Conservation (phyloP, 2,329 filamentous ascomycete genomes). For the Eutypa lata region DNA sequence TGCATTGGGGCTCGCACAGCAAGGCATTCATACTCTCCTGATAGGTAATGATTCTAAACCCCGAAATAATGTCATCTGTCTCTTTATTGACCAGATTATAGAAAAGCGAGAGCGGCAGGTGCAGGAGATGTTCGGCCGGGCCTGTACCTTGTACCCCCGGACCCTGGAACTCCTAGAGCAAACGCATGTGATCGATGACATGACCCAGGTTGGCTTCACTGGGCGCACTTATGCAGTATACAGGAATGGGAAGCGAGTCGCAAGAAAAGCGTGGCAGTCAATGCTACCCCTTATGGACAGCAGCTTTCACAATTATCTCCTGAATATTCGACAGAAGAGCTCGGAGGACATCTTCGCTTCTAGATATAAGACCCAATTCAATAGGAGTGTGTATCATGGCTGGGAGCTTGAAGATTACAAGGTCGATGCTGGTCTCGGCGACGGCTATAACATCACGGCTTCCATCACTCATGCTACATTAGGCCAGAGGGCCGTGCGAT, state of each 20-base stretch:
- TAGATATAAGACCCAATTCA: background rate
- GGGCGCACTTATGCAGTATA: slow-evolving; percentile 1
- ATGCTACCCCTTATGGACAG: background rate
- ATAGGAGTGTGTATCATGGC: background rate
- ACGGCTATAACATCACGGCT: slow-evolving; percentile 3
- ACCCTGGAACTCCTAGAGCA: slow-evolving; percentile 9
- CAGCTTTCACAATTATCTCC: slow-evolving; percentile 4
- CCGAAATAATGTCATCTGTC: background rate
- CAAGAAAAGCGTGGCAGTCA: slow-evolving; percentile 1
- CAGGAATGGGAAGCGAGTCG: slow-evolving; percentile 2
- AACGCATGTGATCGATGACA: slow-evolving; percentile 1
- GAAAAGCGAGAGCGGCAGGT: slow-evolving; percentile 1
- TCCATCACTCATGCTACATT: background rate
- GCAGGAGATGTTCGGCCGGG: slow-evolving; percentile 5
- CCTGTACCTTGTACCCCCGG: slow-evolving; percentile 5
- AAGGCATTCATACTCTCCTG: slow-evolving; percentile 1
- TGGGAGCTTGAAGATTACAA: slow-evolving; percentile 2
- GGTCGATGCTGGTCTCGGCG: background rate
- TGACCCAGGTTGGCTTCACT: background rate
- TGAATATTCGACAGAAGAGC: slow-evolving; percentile 5
- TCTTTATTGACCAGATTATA: background rate
- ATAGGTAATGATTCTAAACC: background rate
- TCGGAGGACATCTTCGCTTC: slow-evolving; percentile 5
- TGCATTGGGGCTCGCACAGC: slow-evolving; percentile 3
- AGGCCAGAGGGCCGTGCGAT: background rate